Evolutionary conservation across 306 rosid genomes (phyloP).

Genomic region (Vigna angularis): DNA sequence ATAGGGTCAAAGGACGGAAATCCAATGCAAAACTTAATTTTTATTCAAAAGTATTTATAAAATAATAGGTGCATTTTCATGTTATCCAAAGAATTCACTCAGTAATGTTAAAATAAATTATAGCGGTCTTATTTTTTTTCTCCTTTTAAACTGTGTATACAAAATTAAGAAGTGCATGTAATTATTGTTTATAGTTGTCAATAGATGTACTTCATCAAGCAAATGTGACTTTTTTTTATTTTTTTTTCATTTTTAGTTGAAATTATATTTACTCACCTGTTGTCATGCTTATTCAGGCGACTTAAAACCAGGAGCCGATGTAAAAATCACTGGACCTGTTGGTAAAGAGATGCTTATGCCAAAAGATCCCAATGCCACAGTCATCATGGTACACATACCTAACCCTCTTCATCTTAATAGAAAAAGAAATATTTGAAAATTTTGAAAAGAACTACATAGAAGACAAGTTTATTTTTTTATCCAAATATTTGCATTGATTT

Average conservation of each 20-base stretch:
- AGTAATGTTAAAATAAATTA: too few species aligned
- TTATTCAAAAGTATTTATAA: too few species aligned
- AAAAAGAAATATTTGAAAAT: not conserved
- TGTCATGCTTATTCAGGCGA: slow-evolving; percentile 67
- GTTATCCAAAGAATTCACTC: too few species aligned
- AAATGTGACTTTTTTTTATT: not conserved
- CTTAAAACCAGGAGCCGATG: slow-evolving; percentile 89
- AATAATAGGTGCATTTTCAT: too few species aligned
- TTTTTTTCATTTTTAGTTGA: not conserved
- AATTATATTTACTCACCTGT: not conserved
- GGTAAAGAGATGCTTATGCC: slow-evolving; percentile 99
- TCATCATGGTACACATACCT: slow-evolving; percentile 74
- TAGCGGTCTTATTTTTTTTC: too few species aligned
- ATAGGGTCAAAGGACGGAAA: too few species aligned
- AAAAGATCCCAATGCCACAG: slow-evolving; percentile 90
- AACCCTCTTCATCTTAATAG: slow-evolving; percentile 2
- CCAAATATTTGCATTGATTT: not conserved
- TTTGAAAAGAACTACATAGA: too few species aligned
- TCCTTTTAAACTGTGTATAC: too few species aligned
- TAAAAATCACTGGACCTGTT: slow-evolving; percentile 86
- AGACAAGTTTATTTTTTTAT: too few species aligned
- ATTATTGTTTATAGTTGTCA: not conserved
- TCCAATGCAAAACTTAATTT: too few species aligned
- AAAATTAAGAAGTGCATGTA: not conserved
- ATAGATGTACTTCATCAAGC: not conserved